A percentile compares a stretch with the other conserved stretches of the same genome.
These are phyloP conservation scores for Hymenoscyphus infarciens DNA, from an alignment of 2,329 filamentous ascomycete species.

Conservation along the genomic window DNA sequence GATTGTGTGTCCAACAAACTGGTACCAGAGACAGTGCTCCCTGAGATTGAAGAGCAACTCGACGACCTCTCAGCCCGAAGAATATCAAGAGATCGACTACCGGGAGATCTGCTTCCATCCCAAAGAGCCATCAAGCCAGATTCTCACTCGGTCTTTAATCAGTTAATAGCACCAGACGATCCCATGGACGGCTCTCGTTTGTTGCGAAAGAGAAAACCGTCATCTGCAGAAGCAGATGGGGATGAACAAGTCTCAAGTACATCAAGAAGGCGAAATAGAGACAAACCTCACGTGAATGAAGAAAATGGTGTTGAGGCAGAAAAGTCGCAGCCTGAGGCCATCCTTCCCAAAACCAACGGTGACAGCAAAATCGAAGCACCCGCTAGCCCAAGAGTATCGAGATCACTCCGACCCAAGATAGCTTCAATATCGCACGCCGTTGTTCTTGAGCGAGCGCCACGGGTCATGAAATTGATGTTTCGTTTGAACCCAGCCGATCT, in stretches of 20 bases:
- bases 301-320: neutral
- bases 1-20: constrained; percentile 46
- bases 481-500: constrained; percentile 56
- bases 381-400: constrained; percentile 44
- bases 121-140: constrained; percentile 62
- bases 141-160: constrained; percentile 75
- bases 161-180: constrained; percentile 67
- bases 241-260: constrained; percentile 46
- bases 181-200: constrained; percentile 72
- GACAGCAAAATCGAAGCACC: constrained; percentile 21
- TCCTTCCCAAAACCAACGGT: constrained; percentile 21
- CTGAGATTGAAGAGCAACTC: constrained; percentile 26
- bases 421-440: constrained; percentile 41
- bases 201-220: constrained; percentile 80
- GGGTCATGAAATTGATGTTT: constrained; percentile 53
- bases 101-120: constrained; percentile 68
- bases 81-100: constrained; percentile 61
- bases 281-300: constrained; percentile 8
- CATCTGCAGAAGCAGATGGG: constrained; percentile 59
- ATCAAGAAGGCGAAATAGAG: constrained; percentile 47
- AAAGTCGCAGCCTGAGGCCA: neutral
- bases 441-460: constrained; percentile 35
- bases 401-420: constrained; percentile 53
- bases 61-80: constrained; percentile 40
- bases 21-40: constrained; percentile 36